Evolutionary conservation across 2,329 filamentous ascomycete species (phyloP).

Genomic region (Daldinia sp.): DNA sequence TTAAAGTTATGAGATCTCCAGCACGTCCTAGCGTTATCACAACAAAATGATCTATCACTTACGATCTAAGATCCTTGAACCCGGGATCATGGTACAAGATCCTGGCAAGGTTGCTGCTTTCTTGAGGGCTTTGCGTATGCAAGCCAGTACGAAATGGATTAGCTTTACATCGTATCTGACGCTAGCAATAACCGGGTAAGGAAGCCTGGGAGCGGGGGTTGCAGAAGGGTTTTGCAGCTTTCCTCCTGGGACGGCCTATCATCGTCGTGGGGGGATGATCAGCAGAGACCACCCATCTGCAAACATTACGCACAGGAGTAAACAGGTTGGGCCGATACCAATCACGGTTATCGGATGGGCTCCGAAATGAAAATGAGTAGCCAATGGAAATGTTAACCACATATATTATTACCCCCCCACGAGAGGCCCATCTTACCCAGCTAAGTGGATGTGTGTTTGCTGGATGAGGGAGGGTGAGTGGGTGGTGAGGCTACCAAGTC

Average conservation of each 20-base stretch:
- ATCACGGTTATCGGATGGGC: conserved; percentile 24
- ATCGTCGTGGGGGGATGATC: conserved; percentile 17
- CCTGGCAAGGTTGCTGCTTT: conserved; percentile 39
- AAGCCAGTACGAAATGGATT: conserved; percentile 30
- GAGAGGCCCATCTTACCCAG: neutral
- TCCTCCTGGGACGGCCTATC: conserved; percentile 24
- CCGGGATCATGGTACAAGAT: conserved; percentile 28
- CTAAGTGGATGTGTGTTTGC: conserved; percentile 21
- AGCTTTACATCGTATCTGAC: conserved; percentile 27
- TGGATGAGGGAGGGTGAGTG: conserved; percentile 4
- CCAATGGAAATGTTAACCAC: conserved; percentile 7
- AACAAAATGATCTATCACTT: conserved; percentile 31
- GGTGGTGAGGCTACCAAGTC: conserved; percentile 26
- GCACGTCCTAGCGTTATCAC: conserved; percentile 30
- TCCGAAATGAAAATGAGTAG: conserved; percentile 32
- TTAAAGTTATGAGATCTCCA: conserved; percentile 23
- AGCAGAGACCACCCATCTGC: conserved; percentile 25
- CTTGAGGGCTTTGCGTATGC: conserved; percentile 37
- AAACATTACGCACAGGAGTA: conserved; percentile 35
- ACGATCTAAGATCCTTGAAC: conserved; percentile 41
- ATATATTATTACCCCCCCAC: conserved; percentile 20
- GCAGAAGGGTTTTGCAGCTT: conserved; percentile 25
- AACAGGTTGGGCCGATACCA: conserved; percentile 8
- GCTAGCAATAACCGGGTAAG: conserved; percentile 21
- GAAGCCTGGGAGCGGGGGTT: conserved; percentile 19